Evolutionary conservation across 2,329 filamentous ascomycete genomes (phyloP).

Genomic region (Botrytis hyacinthi): DNA sequence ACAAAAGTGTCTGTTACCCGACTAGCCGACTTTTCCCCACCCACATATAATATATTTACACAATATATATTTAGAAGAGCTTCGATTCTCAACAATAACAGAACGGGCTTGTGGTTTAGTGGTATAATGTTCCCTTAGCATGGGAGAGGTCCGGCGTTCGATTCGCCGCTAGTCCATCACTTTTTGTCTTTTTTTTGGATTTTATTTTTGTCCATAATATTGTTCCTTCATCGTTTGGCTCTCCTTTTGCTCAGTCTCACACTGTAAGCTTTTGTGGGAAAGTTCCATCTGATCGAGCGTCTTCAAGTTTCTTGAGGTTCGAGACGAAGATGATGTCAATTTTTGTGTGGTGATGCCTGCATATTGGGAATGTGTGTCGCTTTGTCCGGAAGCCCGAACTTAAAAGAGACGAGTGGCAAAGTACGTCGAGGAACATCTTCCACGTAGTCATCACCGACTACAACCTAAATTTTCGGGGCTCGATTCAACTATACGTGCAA

Average conservation of each 20-base stretch:
- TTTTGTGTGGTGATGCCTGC: neutral
- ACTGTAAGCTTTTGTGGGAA: too few species aligned
- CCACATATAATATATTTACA: fast-evolving
- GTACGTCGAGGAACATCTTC: neutral
- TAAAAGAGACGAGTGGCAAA: neutral
- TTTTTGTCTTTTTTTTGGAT: too few species aligned
- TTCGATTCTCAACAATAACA: too few species aligned
- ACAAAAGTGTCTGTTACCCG: too few species aligned
- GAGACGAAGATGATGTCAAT: neutral
- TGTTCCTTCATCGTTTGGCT: neutral
- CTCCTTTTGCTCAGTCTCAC: neutral
- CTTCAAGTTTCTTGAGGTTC: neutral
- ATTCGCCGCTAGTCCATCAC: too few species aligned
- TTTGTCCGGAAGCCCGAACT: neutral
- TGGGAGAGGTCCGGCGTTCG: too few species aligned
- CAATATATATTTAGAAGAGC: too few species aligned
- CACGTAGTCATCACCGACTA: neutral
- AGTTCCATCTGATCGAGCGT: neutral
- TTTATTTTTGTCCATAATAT: neutral
- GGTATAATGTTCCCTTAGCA: too few species aligned
- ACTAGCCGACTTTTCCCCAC: too few species aligned
- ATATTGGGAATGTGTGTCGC: neutral
- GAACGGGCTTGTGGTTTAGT: too few species aligned
- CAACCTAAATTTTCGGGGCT: neutral
- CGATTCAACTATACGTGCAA: too few species aligned